A percentile compares a stretch with the other conserved stretches of the same genome.
These are phyloP conservation scores for Afroboletus lepidellus DNA, from an alignment of 1,284 basidiomycete species.

Conservation along the genomic window DNA sequence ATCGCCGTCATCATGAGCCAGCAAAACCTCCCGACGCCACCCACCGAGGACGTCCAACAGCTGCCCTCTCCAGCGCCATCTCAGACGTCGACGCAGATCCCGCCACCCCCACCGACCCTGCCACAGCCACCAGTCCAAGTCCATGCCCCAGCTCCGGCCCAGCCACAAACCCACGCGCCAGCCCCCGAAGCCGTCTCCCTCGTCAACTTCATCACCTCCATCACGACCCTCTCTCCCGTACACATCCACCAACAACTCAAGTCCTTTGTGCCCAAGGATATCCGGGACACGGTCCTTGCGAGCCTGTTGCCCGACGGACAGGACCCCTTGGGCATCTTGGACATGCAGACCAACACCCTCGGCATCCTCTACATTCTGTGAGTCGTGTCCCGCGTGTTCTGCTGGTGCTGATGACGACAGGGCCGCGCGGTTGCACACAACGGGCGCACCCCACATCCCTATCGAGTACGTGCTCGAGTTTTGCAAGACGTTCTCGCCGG, in stretches of 20 bases:
- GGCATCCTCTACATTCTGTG: slow-evolving; percentile 71
- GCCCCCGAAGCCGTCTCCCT: slow-evolving; percentile 32
- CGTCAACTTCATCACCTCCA: slow-evolving; percentile 44
- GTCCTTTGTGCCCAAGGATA: slow-evolving; percentile 43
- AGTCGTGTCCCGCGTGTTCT: slow-evolving; percentile 28
- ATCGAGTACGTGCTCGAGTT: slow-evolving; percentile 52
- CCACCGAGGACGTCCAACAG: no score
- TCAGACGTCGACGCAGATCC: slow-evolving; percentile 9
- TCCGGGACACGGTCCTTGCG: slow-evolving; percentile 48
- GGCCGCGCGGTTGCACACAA: slow-evolving; percentile 49
- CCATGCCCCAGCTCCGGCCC: no score
- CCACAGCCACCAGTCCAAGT: not conserved
- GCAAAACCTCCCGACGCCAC: slow-evolving; percentile 26
- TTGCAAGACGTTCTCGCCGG: slow-evolving; percentile 55
- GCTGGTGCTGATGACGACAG: slow-evolving; percentile 31
- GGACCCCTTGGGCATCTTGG: slow-evolving; percentile 60
- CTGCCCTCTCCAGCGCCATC: slow-evolving; percentile 22
- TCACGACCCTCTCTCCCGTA: slow-evolving; percentile 40
- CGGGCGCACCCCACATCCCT: slow-evolving; percentile 35
- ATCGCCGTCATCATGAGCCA: slow-evolving; percentile 26
- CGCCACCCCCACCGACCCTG: slow-evolving; percentile 3
- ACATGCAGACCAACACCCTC: slow-evolving; percentile 55
- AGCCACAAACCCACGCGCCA: not conserved
- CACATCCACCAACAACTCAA: slow-evolving; percentile 44
- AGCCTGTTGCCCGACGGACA: slow-evolving; percentile 49